These are phyloP conservation scores for Aspergillus haitiensis DNA, from an alignment of 495 filamentous ascomycete genomes.

Conservation along the genomic window DNA sequence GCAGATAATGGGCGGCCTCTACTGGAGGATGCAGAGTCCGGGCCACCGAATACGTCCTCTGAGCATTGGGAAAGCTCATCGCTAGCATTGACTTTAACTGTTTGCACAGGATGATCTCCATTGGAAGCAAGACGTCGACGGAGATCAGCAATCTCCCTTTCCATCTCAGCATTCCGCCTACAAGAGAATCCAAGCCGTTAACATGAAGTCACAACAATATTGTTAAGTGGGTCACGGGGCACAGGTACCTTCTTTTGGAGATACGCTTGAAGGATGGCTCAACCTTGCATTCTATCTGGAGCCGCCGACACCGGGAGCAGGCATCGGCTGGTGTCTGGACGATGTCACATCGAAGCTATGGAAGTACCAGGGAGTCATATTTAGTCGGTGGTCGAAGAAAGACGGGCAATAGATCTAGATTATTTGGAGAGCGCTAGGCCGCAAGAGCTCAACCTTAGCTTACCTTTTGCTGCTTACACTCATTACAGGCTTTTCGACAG, in stretches of 20 bases:
- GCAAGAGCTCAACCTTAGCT: constrained; percentile 12
- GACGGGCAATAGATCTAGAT: not conserved
- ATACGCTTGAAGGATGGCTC: constrained; percentile 51
- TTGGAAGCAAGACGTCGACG: constrained; percentile 43
- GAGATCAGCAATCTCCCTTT: constrained; percentile 50
- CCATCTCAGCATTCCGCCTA: constrained; percentile 54
- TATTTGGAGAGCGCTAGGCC: too few species aligned
- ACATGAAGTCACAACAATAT: not conserved
- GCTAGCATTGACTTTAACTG: constrained; percentile 31
- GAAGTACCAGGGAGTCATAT: constrained; percentile 4
- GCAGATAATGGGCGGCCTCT: constrained; percentile 40
- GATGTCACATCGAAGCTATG: constrained; percentile 50
- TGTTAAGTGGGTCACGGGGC: not conserved
- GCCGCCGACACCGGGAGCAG: constrained; percentile 50
- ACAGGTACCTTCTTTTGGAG: constrained; percentile 47
- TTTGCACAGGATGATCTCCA: constrained; percentile 30
- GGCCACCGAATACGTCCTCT: constrained; percentile 39
- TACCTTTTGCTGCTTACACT: constrained; percentile 55
- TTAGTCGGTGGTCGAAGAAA: constrained; percentile 12
- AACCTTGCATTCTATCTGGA: constrained; percentile 51
- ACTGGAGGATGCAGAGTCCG: constrained; percentile 33
- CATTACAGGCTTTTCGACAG: constrained; percentile 50
- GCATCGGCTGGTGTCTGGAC: constrained; percentile 46
- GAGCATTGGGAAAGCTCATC: constrained; percentile 44
- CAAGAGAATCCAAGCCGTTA: constrained; percentile 16